Evolutionary conservation across 1,284 basidiomycete species (phyloP).

Genomic region (Moesziomyces aphidis): DNA sequence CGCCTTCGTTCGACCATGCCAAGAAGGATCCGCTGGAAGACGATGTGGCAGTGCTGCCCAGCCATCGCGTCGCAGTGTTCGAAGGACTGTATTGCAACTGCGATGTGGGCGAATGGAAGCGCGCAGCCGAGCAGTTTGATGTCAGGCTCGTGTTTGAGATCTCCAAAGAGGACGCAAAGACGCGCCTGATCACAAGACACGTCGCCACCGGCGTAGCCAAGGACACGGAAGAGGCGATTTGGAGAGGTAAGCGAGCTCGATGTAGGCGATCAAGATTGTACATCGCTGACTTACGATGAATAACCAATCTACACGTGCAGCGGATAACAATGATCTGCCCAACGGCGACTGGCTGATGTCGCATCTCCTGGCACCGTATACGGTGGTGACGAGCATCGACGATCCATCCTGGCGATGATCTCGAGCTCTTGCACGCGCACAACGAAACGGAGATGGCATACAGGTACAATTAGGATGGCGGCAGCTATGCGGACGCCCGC

Average conservation of each 20-base stretch:
- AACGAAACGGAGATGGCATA: neutral
- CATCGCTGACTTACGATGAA: neutral
- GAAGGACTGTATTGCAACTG: constrained; percentile 87
- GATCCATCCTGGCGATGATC: constrained; percentile 33
- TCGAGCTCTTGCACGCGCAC: neutral
- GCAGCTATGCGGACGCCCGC: neutral
- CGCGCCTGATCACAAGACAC: constrained; percentile 79
- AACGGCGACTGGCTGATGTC: constrained; percentile 63
- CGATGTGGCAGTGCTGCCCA: constrained; percentile 73
- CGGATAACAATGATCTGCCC: constrained; percentile 64
- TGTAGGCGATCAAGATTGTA: no score
- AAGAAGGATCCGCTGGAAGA: constrained; percentile 72
- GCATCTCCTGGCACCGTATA: constrained; percentile 56
- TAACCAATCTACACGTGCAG: constrained; percentile 10
- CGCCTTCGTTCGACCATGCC: constrained; percentile 78
- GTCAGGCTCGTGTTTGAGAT: constrained; percentile 82
- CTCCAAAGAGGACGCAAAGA: constrained; percentile 74
- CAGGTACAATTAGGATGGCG: neutral
- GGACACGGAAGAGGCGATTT: constrained; percentile 75
- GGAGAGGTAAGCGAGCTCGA: constrained; percentile 73
- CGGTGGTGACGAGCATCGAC: constrained; percentile 31
- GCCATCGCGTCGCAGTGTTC: constrained; percentile 81
- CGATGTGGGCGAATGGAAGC: constrained; percentile 78
- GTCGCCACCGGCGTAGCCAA: constrained; percentile 79
- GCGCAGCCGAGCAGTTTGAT: constrained; percentile 78